A percentile compares a stretch with the other conserved stretches of the same genome.
These are phyloP conservation scores for Trichomonascaceae sp. DNA, from an alignment of 1,139 yeast genomes.

Conservation along the genomic window DNA sequence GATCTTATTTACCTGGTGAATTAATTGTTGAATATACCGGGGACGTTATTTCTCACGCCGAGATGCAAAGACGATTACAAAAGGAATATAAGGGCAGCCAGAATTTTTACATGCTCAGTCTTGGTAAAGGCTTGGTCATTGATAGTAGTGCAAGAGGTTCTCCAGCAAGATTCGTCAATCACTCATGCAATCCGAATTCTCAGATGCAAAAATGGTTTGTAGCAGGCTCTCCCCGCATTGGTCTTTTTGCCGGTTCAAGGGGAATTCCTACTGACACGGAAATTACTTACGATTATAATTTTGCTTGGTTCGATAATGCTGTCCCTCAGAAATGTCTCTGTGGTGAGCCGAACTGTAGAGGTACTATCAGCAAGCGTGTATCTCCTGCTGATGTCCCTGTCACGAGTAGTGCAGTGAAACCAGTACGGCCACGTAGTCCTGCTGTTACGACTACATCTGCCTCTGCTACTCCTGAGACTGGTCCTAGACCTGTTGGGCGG, in stretches of 20 bases:
- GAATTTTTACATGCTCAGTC: conserved; percentile 34
- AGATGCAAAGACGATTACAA: conserved; percentile 30
- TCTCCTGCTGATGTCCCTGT: conserved; percentile 1
- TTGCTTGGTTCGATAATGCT: conserved; percentile 37
- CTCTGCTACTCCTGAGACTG: not conserved
- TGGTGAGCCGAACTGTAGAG: conserved; percentile 35
- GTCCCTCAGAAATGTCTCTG: conserved; percentile 37
- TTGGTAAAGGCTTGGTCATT: conserved; percentile 36
- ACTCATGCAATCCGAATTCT: conserved; percentile 40
- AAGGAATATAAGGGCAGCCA: conserved; percentile 23
- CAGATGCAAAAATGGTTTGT: conserved; percentile 42
- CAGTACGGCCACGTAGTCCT: not conserved
- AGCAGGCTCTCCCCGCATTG: conserved; percentile 36
- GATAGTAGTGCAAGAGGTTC: conserved; percentile 39
- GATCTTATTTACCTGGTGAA: conserved; percentile 34
- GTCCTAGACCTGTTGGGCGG: conserved; percentile 4
- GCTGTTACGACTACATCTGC: not conserved
- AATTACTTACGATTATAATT: conserved; percentile 40
- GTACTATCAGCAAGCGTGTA: conserved; percentile 30
- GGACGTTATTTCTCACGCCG: conserved; percentile 35
- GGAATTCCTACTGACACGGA: conserved; percentile 35
- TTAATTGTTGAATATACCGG: conserved; percentile 42
- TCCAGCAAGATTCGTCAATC: conserved; percentile 40
- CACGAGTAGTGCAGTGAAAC: not conserved
- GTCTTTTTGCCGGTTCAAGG: conserved; percentile 35